phyloP scores from a whole-genome alignment of 202 grass and related monocot species.

The Setaria viridis region DNA sequence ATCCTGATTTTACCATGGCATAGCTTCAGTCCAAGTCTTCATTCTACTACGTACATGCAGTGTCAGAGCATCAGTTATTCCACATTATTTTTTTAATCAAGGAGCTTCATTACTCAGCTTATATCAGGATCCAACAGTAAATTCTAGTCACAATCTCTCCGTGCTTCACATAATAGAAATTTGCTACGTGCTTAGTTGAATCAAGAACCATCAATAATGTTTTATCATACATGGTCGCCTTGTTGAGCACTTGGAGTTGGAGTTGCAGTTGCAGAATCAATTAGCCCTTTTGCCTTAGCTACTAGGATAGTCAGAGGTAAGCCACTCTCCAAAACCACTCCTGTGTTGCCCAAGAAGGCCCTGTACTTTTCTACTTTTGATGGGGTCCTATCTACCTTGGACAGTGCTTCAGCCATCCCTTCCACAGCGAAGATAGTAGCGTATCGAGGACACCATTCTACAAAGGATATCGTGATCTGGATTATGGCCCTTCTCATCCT shows the following conservation, averaged over 20 bases:
- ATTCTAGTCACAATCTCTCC: too few relatives aligned
- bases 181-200: too few relatives aligned
- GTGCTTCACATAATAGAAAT: too few relatives aligned
- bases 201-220: too few relatives aligned
- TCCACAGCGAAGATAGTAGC: background rate
- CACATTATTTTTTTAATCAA: too few relatives aligned
- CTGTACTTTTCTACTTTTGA: background rate
- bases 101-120: too few relatives aligned
- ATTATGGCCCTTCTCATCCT: constrained; percentile 1
- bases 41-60: too few relatives aligned
- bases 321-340: background rate
- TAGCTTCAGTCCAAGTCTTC: too few relatives aligned
- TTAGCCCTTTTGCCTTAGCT: background rate
- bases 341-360: background rate
- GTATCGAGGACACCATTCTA: background rate
- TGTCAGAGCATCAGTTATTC: too few relatives aligned
- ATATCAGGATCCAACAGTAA: too few relatives aligned
- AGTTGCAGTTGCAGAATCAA: background rate
- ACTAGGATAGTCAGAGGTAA: background rate
- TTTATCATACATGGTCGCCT: too few relatives aligned
- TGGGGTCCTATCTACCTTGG: background rate
- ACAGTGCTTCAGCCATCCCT: background rate
- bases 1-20: too few relatives aligned
- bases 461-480: background rate
- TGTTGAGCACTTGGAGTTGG: background rate